These are phyloP conservation scores for Synchytrium microbalum DNA, from an alignment of 371 early-diverging fungal species.

Conservation along the genomic window DNA sequence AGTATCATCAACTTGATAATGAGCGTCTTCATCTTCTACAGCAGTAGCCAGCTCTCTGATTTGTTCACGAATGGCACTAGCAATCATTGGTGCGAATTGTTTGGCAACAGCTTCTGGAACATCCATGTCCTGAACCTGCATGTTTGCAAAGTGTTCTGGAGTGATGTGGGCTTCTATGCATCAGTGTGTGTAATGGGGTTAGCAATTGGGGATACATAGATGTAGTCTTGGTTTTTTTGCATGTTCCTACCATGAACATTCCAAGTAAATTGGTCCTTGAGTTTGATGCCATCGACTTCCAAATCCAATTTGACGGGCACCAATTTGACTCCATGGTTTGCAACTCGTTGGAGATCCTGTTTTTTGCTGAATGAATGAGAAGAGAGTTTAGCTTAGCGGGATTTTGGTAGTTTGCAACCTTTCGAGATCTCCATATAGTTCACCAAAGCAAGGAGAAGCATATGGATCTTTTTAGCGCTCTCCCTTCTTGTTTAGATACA, in stretches of 20 bases:
- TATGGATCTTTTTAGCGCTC: too few species aligned
- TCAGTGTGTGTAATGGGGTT: too few species aligned
- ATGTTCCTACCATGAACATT: constrained; percentile 63
- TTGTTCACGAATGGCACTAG: constrained; percentile 74
- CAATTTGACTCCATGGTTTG: constrained; percentile 52
- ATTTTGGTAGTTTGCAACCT: too few species aligned
- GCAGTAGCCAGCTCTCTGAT: constrained; percentile 16
- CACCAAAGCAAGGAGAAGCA: too few species aligned
- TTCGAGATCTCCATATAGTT: too few species aligned
- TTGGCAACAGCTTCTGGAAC: constrained; percentile 9
- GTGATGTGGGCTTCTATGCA: constrained; percentile 65
- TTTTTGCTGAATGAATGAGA: too few species aligned
- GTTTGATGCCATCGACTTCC: constrained; percentile 74
- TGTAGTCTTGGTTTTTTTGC: not conserved
- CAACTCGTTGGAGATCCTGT: too few species aligned
- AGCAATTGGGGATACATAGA: too few species aligned
- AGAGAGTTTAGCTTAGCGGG: too few species aligned
- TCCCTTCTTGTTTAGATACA: too few species aligned
- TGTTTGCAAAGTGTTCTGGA: constrained; percentile 87
- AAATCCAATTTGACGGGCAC: constrained; percentile 86
- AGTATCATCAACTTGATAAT: constrained; percentile 1
- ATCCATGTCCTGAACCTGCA: constrained; percentile 77
- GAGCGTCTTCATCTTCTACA: constrained; percentile 21
- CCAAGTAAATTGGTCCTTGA: constrained; percentile 89
- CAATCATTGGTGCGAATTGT: constrained; percentile 60